phyloP scores from a whole-genome alignment of 495 filamentous ascomycete genomes.

The Aspergillus nanangensis region DNA sequence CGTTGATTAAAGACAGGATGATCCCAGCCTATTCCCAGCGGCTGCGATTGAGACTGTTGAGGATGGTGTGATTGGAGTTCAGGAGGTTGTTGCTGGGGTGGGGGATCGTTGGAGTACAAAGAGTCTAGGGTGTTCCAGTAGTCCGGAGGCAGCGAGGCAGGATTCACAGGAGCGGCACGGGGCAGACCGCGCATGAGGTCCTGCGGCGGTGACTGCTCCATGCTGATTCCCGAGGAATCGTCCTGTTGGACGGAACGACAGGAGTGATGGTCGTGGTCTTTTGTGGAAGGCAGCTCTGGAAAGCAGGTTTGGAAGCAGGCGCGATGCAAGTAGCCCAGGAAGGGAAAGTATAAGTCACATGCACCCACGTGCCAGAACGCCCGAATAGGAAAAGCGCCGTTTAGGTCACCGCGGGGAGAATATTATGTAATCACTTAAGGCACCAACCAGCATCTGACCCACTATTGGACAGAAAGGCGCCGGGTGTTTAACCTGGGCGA shows the following conservation, averaged over 20 bases:
- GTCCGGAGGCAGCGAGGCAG: conserved; percentile 23
- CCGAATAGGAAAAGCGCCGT: conserved; percentile 11
- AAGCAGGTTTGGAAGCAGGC: no score
- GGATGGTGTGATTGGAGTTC: conserved; percentile 20
- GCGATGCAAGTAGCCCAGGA: no score
- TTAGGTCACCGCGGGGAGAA: conserved; percentile 6
- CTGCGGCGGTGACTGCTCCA: conserved; percentile 39
- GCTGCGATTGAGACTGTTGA: conserved; percentile 23
- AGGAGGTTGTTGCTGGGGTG: conserved; percentile 20
- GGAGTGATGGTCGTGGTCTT: no score
- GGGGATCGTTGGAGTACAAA: conserved; percentile 25
- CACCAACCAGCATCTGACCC: no score
- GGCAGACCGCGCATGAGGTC: conserved; percentile 30
- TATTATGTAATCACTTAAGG: no score
- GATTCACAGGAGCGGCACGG: conserved; percentile 22
- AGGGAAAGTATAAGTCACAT: conserved; percentile 14
- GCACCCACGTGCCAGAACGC: conserved; percentile 15
- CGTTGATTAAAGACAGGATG: conserved; percentile 29
- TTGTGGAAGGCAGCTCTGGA: no score
- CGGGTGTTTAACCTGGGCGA: no score
- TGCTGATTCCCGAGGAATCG: conserved; percentile 16
- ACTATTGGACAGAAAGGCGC: no score
- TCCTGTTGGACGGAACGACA: no score
- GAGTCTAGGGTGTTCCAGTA: conserved; percentile 38
- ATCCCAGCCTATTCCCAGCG: conserved; percentile 33